Evolutionary conservation across 169 alveolate species (phyloP), one percentile per base, ranked within the genome.

Genomic region (Plasmodium falciparum): DNA sequence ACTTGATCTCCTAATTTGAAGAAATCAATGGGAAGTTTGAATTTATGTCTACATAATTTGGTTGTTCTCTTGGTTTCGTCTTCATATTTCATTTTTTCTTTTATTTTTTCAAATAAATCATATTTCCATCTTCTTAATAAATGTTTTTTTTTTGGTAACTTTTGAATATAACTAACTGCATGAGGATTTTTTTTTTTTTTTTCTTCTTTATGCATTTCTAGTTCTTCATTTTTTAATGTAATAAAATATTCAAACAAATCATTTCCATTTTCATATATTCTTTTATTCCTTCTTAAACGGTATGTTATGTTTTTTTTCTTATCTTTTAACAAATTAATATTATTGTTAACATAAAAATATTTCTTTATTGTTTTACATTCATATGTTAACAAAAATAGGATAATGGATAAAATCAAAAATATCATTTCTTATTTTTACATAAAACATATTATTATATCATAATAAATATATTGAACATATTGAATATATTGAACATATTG

Each of bases 71-170:
- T 56, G n/a, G 70, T 12, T 49, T 80, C 85, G 7, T 66, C 65
- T 43, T 80, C 90, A 2, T 49, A 33, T 66, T 80, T 80, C 76
- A 80, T 80, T 67, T 80, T 80, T 22, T 80, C 85, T 80, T 80
- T 80, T 8, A 80, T 80, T 39, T 80, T 80, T 54, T 80, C 90
- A 69, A 67, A 80, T 73, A 80, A 45, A 49, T 80, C 90, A 49
- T 80, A 80, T 69, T 80, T 80, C 90, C 90, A 80, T 58, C 83
- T 54, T 80, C 70, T 80, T 69, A 80, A 20, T 26, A 80, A 72
- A 8, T 67, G 26, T 8, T 66, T 80, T 45, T 80, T 80, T 69
- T 80, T 80, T 20, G 90, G 90, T 29, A 80, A 56, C 45, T 80
- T 80, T 56, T 80, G 90, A n/a, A 67, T 22, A 80, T 80, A 80